Evolutionary conservation across 495 filamentous ascomycete genomes (phyloP).

Genomic region (Talaromyces proteolyticus): DNA sequence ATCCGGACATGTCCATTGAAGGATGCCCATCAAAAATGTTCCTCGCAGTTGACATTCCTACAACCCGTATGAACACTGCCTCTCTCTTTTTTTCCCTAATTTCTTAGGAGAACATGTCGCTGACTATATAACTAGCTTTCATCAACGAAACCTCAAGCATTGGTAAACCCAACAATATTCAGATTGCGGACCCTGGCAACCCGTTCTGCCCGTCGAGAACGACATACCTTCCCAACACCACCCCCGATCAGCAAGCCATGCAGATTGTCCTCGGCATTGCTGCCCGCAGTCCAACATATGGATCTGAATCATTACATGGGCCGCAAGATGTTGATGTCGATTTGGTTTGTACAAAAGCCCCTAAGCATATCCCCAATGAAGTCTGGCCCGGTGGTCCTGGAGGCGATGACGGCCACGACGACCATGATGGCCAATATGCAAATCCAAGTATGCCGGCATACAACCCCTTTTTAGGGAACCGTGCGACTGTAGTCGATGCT

Average conservation of each 20-base stretch:
- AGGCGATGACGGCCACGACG: background rate
- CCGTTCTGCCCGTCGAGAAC: constrained; percentile 30
- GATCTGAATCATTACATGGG: constrained; percentile 15
- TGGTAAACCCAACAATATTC: constrained; percentile 8
- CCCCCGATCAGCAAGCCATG: constrained; percentile 24
- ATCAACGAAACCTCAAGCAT: constrained; percentile 19
- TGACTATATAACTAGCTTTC: constrained; percentile 33
- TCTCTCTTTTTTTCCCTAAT: background rate
- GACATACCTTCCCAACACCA: constrained; percentile 34
- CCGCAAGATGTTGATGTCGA: constrained; percentile 31
- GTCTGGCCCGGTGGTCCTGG: background rate
- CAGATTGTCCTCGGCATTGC: constrained; percentile 38
- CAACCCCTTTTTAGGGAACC: background rate
- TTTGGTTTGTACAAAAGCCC: constrained; percentile 23
- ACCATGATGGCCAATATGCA: too few species aligned
- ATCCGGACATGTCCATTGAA: constrained; percentile 13
- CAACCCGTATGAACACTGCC: constrained; percentile 22
- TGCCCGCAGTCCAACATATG: constrained; percentile 28
- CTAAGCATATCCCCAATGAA: too few species aligned
- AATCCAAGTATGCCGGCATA: too few species aligned
- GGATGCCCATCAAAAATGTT: constrained; percentile 29
- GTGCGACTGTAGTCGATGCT: constrained; percentile 2
- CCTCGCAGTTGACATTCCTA: constrained; percentile 29
- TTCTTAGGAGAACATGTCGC: too few species aligned
- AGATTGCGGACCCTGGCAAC: constrained; percentile 24